Conservation (phyloP, 169 alveolate genomes). For the Cyclospora cayetanensis region DNA sequence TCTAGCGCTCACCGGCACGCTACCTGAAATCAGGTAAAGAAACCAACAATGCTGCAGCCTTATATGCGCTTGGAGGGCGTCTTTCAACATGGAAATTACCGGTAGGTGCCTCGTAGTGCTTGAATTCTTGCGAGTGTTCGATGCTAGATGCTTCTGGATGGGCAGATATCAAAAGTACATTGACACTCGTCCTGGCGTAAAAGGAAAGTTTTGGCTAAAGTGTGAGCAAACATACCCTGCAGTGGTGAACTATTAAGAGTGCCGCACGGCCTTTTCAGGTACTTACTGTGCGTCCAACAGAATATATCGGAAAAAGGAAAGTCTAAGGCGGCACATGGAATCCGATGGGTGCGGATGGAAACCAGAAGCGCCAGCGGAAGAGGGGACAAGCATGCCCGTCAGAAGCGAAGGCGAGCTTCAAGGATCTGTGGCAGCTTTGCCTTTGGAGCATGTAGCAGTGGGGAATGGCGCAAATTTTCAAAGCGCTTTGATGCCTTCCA, state of each 20-base stretch:
- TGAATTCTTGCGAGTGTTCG: background rate
- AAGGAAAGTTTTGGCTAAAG: background rate
- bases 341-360: background rate
- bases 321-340: background rate
- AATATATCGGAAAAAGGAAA: conserved; percentile 15
- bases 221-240: background rate
- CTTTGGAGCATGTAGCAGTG: no score
- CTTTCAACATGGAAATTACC: background rate
- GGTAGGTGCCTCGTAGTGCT: background rate
- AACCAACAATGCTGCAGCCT: background rate
- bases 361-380: no score
- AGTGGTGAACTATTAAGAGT: background rate
- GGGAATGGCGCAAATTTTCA: no score
- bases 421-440: no score
- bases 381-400: no score
- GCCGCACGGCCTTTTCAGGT: background rate
- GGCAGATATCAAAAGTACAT: background rate
- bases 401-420: no score
- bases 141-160: background rate
- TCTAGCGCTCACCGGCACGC: no score
- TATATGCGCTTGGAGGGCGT: conserved; percentile 30
- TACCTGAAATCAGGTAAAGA: background rate
- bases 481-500: no score
- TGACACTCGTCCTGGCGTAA: background rate
- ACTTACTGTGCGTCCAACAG: background rate